phyloP scores from a whole-genome alignment of 345 rosid species.

The Melastoma malabathricum region DNA sequence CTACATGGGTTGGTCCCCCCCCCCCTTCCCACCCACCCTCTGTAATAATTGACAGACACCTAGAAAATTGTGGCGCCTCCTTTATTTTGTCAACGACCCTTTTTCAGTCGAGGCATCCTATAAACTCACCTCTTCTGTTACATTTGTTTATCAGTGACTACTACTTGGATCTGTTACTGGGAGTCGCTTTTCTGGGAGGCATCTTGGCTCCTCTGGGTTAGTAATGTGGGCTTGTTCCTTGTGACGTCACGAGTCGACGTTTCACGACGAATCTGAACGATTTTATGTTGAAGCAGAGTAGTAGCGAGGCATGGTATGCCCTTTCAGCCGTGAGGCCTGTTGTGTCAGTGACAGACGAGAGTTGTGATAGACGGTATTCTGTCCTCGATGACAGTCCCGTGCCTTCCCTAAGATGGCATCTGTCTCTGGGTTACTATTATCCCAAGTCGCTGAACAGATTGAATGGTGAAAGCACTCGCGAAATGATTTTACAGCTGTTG shows the following conservation, averaged over 20 bases:
- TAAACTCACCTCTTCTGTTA: neutral
- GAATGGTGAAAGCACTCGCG: slow-evolving; percentile 18
- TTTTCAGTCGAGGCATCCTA: neutral
- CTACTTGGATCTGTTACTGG: slow-evolving; percentile 71
- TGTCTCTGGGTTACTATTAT: slow-evolving; percentile 32
- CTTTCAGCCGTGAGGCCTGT: slow-evolving; percentile 40
- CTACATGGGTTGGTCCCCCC: too few species aligned
- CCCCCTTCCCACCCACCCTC: too few species aligned
- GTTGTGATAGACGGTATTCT: slow-evolving; percentile 35
- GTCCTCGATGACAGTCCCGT: slow-evolving; percentile 16
- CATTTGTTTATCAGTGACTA: slow-evolving; percentile 30
- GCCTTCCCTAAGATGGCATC: slow-evolving; percentile 56
- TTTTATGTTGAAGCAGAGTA: slow-evolving; percentile 28
- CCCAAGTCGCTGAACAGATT: slow-evolving; percentile 8
- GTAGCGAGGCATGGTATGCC: slow-evolving; percentile 53
- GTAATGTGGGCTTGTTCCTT: slow-evolving; percentile 5
- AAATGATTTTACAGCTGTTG: neutral
- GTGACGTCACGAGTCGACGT: neutral
- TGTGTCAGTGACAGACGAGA: slow-evolving; percentile 55
- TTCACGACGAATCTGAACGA: neutral
- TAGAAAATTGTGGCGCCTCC: too few species aligned
- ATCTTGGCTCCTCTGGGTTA: slow-evolving; percentile 76
- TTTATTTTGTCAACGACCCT: too few species aligned
- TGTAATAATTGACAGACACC: too few species aligned
- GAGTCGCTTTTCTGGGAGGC: slow-evolving; percentile 68